These are phyloP conservation scores for Digitaria exilis DNA, from an alignment of 202 grass and related monocot species.

Conservation along the genomic window DNA sequence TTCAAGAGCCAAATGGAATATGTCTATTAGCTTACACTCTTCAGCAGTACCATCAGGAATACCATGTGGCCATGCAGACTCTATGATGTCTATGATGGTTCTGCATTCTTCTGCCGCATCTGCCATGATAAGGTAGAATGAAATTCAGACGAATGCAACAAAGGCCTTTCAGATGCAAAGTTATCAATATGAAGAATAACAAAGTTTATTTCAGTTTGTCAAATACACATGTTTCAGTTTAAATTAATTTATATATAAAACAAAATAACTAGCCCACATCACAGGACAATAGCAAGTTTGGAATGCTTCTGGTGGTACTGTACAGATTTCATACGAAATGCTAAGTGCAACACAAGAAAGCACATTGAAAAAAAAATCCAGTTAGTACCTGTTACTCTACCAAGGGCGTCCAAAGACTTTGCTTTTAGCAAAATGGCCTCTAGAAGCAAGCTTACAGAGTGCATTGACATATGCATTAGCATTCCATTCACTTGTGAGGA, in stretches of 20 bases:
- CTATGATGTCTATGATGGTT: conserved; percentile 86
- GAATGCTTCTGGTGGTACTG: conserved; percentile 13
- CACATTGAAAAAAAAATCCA: conserved; percentile 20
- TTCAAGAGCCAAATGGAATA: conserved; percentile 84
- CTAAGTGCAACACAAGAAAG: conserved; percentile 15
- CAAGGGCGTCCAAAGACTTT: conserved; percentile 74
- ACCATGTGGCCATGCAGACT: conserved; percentile 79
- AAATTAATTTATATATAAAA: conserved; percentile 25
- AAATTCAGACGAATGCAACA: conserved; percentile 26
- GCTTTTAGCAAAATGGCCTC: conserved; percentile 96
- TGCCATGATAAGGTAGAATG: conserved; percentile 49
- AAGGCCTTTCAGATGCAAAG: conserved; percentile 7
- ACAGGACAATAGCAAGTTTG: not conserved
- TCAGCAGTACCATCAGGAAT: conserved; percentile 62
- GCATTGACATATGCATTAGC: conserved; percentile 93
- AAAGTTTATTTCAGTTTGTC: conserved; percentile 20
- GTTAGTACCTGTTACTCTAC: conserved; percentile 70
- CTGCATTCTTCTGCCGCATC: conserved; percentile 95
- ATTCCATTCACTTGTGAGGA: conserved; percentile 67
- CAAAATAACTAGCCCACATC: not conserved
- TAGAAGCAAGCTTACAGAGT: conserved; percentile 93
- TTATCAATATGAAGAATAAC: conserved; percentile 3
- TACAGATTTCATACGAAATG: conserved; percentile 19
- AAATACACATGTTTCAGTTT: conserved; percentile 18
- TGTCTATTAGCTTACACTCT: conserved; percentile 81